These are phyloP conservation scores for Erythrobasidium hasegawianum DNA, from an alignment of 1,284 basidiomycete species.

Conservation along the genomic window DNA sequence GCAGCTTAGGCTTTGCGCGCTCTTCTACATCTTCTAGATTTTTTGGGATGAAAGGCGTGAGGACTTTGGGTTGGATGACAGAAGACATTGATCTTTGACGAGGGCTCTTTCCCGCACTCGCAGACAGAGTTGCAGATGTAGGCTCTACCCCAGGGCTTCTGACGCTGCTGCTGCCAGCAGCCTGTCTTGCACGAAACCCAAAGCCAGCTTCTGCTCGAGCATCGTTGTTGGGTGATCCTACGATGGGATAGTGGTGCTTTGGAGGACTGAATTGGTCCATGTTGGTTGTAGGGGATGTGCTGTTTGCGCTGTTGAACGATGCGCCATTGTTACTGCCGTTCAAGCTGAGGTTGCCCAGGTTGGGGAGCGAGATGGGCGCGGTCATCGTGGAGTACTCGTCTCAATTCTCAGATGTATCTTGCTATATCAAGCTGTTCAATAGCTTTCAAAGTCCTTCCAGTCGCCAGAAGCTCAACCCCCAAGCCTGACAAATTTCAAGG, in stretches of 20 bases:
- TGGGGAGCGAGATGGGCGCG: slow-evolving; percentile 31
- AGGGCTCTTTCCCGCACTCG: slow-evolving; percentile 5
- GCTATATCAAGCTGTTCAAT: too few relatives aligned
- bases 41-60: slow-evolving; percentile 31
- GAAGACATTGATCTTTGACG: slow-evolving; percentile 27
- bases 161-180: neutral
- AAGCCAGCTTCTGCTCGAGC: neutral
- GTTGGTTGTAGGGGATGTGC: slow-evolving; percentile 9
- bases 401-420: too few relatives aligned
- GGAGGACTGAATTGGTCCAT: slow-evolving; percentile 28
- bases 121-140: slow-evolving; percentile 6
- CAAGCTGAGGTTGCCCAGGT: slow-evolving; percentile 7
- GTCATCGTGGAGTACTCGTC: slow-evolving; percentile 10
- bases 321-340: neutral
- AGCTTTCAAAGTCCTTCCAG: too few relatives aligned
- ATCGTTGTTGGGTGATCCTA: slow-evolving; percentile 3
- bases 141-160: neutral
- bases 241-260: slow-evolving; percentile 33
- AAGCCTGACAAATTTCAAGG: neutral
- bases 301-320: slow-evolving; percentile 10
- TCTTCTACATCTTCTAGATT: slow-evolving; percentile 12
- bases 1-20: slow-evolving; percentile 17
- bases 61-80: slow-evolving; percentile 21
- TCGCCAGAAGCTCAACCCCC: too few relatives aligned
- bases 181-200: neutral